Conservation (phyloP, 2,329 filamentous ascomycete species). For the Epichloe elymi region DNA sequence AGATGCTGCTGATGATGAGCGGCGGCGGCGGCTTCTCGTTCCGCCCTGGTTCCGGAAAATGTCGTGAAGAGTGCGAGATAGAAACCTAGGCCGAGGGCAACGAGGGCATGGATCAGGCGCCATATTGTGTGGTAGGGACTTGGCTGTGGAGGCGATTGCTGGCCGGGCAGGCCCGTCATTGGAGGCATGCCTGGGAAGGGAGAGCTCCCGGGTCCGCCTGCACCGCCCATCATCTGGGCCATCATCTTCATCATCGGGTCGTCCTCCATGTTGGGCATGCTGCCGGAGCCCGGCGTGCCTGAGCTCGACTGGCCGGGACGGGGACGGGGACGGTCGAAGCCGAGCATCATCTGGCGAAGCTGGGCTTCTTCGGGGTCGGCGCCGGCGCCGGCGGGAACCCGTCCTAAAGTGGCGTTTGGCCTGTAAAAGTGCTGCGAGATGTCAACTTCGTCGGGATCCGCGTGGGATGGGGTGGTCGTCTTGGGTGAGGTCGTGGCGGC, state of each 20-base stretch:
- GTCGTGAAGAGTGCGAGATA: constrained; percentile 57
- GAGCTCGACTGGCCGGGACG: constrained; percentile 13
- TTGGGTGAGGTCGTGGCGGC: neutral
- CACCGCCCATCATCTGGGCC: constrained; percentile 52
- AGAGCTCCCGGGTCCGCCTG: constrained; percentile 18
- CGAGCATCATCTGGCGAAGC: constrained; percentile 52
- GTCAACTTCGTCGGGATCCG: constrained; percentile 64
- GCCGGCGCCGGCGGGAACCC: constrained; percentile 13
- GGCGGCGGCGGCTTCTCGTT: constrained; percentile 35
- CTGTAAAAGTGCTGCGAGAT: constrained; percentile 63
- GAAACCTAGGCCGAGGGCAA: constrained; percentile 55
- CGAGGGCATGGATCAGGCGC: constrained; percentile 60
- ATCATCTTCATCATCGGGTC: constrained; percentile 50
- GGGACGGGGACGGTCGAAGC: constrained; percentile 31
- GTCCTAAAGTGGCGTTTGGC: constrained; percentile 26
- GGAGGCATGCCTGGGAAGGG: constrained; percentile 25
- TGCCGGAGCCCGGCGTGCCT: constrained; percentile 12
- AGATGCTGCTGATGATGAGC: constrained; percentile 14
- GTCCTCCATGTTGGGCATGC: constrained; percentile 11
- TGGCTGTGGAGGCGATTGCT: constrained; percentile 18
- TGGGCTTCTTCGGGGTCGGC: constrained; percentile 38
- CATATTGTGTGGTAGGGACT: constrained; percentile 41
- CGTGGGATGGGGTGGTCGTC: constrained; percentile 17
- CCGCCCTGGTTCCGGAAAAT: constrained; percentile 52
- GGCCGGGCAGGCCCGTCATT: constrained; percentile 29